Evolutionary conservation across 2,329 filamentous ascomycete genomes (phyloP).

Genomic region (Fusarium concolor): DNA sequence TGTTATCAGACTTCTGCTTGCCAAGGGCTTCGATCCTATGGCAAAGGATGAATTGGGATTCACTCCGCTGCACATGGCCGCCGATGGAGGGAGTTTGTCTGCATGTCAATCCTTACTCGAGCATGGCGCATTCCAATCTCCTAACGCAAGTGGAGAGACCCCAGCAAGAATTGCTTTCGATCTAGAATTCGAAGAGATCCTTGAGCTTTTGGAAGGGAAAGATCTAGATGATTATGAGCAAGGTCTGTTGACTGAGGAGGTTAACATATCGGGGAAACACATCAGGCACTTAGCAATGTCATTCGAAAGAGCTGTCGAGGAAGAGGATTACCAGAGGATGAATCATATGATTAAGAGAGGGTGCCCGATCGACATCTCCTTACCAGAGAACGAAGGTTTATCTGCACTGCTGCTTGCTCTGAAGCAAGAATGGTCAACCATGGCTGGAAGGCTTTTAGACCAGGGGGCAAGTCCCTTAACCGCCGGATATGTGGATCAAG

Average conservation of each 20-base stretch:
- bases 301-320: background rate
- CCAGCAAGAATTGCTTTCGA: background rate
- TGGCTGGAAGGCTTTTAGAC: background rate
- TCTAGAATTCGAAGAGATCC: background rate
- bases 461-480: slow-evolving; percentile 49
- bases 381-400: background rate
- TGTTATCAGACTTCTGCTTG: background rate
- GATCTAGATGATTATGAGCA: rapidly evolving
- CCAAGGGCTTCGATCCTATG: background rate
- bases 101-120: background rate
- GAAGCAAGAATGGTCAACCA: background rate
- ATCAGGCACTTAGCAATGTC: background rate
- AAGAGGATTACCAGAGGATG: slow-evolving; percentile 28
- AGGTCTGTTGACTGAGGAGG: too few relatives aligned
- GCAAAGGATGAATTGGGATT: background rate
- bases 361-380: background rate
- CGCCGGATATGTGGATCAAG: rapidly evolving
- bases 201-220: background rate
- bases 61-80: slow-evolving; percentile 7
- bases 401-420: background rate
- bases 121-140: background rate
- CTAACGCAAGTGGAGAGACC: background rate
- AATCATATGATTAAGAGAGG: slow-evolving; percentile 30
- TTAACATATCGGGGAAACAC: background rate
- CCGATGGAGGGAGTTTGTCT: background rate